Percentiles rank a stretch among this genome's conserved stretches.
These are phyloP conservation scores for Blastobotrys malaysiensis DNA, from an alignment of 1,139 yeast species.

Conservation along the genomic window DNA sequence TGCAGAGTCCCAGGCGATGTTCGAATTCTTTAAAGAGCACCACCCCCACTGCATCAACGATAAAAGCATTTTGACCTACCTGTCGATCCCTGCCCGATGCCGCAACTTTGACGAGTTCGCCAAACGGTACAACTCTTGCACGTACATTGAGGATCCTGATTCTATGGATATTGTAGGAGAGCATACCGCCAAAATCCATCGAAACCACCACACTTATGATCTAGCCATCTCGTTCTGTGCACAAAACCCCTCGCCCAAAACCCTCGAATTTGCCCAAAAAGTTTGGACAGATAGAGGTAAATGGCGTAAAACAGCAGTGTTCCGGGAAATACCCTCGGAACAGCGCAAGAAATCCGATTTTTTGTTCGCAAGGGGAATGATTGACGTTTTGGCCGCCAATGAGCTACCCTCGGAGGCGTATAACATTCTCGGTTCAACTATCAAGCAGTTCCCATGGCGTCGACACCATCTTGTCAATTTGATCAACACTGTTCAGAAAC, in stretches of 20 bases:
- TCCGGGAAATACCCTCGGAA: slow-evolving; percentile 38
- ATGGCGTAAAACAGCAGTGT: slow-evolving; percentile 52
- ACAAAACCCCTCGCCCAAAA: slow-evolving; percentile 36
- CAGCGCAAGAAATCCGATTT: slow-evolving; percentile 53
- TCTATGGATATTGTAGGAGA: slow-evolving; percentile 9
- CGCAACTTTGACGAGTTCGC: slow-evolving; percentile 48
- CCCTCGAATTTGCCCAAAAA: slow-evolving; percentile 52
- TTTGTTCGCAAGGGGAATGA: slow-evolving; percentile 62
- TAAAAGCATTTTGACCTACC: slow-evolving; percentile 45
- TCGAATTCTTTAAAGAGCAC: slow-evolving; percentile 49
- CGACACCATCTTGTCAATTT: slow-evolving; percentile 25
- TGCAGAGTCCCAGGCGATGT: slow-evolving; percentile 74
- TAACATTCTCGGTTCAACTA: slow-evolving; percentile 60
- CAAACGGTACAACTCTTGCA: slow-evolving; percentile 44
- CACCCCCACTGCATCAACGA: slow-evolving; percentile 42
- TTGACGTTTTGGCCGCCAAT: slow-evolving; percentile 46
- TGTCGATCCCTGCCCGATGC: slow-evolving; percentile 49
- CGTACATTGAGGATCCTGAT: slow-evolving; percentile 37
- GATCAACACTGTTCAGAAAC: slow-evolving; percentile 34
- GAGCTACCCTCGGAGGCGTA: slow-evolving; percentile 63
- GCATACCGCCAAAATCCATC: slow-evolving; percentile 28
- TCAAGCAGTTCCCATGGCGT: slow-evolving; percentile 67
- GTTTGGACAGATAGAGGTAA: slow-evolving; percentile 77
- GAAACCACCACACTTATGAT: slow-evolving; percentile 53
- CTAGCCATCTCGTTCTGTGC: slow-evolving; percentile 65